phyloP scores from a whole-genome alignment of 192 early-diverging fungal species.

The Dimargaris cristalligena region DNA sequence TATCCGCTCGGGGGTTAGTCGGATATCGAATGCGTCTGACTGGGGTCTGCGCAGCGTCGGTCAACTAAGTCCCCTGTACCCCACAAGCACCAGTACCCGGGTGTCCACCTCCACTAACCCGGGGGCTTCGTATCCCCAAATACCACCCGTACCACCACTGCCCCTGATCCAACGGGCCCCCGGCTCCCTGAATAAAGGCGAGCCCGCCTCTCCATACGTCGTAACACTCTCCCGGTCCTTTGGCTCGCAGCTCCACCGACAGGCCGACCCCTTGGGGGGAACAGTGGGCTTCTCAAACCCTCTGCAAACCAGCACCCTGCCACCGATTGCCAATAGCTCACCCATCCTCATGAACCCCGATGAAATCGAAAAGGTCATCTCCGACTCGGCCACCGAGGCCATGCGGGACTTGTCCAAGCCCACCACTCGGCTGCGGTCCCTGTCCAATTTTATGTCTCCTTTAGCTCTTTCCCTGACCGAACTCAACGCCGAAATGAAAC shows the following conservation, averaged over 20 bases:
- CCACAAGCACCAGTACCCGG: too few species aligned
- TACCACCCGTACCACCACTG: slow-evolving; percentile 8
- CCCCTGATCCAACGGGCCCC: slow-evolving; percentile 6
- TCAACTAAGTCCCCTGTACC: too few species aligned
- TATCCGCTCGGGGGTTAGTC: not conserved
- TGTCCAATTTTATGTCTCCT: not conserved
- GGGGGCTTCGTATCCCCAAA: not conserved
- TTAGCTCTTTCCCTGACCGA: not conserved
- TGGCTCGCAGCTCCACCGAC: not conserved
- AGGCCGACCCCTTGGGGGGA: not conserved
- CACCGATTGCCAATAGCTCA: not conserved
- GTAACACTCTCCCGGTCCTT: not conserved
- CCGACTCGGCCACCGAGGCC: not conserved
- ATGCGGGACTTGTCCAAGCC: not conserved
- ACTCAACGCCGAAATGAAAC: not conserved
- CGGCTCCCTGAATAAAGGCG: not conserved
- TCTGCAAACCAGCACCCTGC: not conserved
- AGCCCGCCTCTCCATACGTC: not conserved
- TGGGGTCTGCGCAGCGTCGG: not conserved
- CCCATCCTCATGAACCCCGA: not conserved
- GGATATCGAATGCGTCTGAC: not conserved
- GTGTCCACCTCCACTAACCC: not conserved
- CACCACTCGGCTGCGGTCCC: not conserved
- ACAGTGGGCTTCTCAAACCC: not conserved
- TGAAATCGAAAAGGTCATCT: not conserved